These are phyloP conservation scores for Evansstolkia leycettana DNA, from an alignment of 495 filamentous ascomycete species.

Conservation along the genomic window DNA sequence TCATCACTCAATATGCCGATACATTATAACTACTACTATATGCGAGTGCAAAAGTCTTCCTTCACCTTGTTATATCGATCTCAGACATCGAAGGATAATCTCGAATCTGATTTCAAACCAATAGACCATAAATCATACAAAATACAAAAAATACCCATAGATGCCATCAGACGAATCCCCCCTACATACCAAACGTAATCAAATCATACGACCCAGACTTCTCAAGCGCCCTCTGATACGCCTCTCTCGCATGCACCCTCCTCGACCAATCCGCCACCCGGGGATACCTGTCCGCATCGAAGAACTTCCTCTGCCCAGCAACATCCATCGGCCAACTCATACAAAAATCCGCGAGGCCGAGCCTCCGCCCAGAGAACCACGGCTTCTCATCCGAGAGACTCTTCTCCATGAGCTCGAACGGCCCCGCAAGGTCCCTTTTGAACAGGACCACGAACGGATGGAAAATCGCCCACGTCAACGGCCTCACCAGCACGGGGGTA, in stretches of 20 bases:
- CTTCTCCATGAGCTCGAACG: slow-evolving; percentile 4
- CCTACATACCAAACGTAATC: slow-evolving; percentile 2
- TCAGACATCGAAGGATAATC: no score
- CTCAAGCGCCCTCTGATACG: slow-evolving; percentile 4
- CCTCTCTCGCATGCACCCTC: slow-evolving; percentile 2
- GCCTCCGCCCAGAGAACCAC: slow-evolving; percentile 2
- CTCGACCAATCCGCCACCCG: slow-evolving; percentile 2
- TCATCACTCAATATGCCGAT: no score
- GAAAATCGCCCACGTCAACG: slow-evolving; percentile 3
- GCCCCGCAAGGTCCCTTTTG: slow-evolving; percentile 1
- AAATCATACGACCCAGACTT: slow-evolving; percentile 5
- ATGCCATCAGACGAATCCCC: no score
- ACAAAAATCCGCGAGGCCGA: slow-evolving; percentile 4
- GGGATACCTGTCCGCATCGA: slow-evolving; percentile 5
- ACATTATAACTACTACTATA: no score
- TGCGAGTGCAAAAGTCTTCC: no score
- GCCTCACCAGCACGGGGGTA: slow-evolving; percentile 1
- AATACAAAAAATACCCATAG: no score
- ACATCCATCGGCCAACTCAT: slow-evolving; percentile 4
- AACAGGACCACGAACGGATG: slow-evolving; percentile 3
- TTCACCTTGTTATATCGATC: no score
- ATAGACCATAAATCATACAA: no score
- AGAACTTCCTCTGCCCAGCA: slow-evolving; percentile 1
- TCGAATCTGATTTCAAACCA: no score
- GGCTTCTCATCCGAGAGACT: slow-evolving; percentile 3